phyloP scores from a whole-genome alignment of 129 eudicot species.

The Lactuca sativa region DNA sequence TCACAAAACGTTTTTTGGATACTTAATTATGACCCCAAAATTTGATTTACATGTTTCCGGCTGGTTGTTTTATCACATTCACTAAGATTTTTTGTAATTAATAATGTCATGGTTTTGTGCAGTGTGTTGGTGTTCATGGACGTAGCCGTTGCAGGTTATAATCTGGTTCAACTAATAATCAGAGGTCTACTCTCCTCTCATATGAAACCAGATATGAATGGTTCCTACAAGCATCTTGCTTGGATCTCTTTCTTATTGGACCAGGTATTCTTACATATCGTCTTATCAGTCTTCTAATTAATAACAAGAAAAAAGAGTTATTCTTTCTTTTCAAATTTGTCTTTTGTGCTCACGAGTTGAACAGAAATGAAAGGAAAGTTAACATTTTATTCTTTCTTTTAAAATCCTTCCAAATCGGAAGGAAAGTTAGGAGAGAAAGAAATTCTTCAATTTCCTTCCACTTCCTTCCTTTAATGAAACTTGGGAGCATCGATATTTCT shows the following conservation, averaged over 20 bases:
- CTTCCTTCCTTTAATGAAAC: too few relatives aligned
- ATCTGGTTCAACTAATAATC: constrained; percentile 42
- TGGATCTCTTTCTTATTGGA: constrained; percentile 61
- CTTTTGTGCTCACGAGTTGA: too few relatives aligned
- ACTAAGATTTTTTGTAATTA: neutral
- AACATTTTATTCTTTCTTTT: too few relatives aligned
- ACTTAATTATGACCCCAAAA: neutral
- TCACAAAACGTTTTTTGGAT: too few relatives aligned
- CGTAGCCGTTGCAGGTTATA: constrained; percentile 58
- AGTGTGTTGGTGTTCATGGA: constrained; percentile 63
- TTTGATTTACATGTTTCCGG: neutral
- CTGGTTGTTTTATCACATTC: too few relatives aligned
- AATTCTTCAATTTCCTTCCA: too few relatives aligned
- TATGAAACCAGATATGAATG: constrained; percentile 8
- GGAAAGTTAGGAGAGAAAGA: too few relatives aligned
- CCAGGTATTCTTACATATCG: constrained; percentile 48
- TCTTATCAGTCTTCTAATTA: neutral
- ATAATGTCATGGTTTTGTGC: constrained; percentile 7
- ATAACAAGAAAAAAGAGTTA: too few relatives aligned
- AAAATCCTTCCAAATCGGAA: too few relatives aligned
- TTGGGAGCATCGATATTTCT: too few relatives aligned
- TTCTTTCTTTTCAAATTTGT: too few relatives aligned
- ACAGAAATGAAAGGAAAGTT: too few relatives aligned
- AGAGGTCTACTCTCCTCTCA: constrained; percentile 23
- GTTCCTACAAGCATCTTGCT: constrained; percentile 33